These are phyloP conservation scores for Eucalyptus shirleyi DNA, from an alignment of 345 rosid genomes.

Conservation along the genomic window DNA sequence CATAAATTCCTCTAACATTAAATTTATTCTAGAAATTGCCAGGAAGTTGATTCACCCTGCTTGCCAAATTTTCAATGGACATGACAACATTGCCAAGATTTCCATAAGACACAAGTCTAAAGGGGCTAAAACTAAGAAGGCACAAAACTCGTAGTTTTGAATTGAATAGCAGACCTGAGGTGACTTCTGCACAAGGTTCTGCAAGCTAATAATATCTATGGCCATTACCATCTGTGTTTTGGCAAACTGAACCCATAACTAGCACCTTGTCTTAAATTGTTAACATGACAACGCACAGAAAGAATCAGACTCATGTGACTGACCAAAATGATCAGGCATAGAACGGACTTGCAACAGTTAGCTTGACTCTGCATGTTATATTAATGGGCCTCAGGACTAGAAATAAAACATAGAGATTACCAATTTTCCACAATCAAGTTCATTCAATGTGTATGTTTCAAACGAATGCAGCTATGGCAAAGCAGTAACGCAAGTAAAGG, in stretches of 20 bases:
- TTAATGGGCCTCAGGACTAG: neutral
- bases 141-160: neutral
- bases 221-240: neutral
- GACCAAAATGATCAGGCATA: slow-evolving; percentile 15
- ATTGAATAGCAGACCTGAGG: neutral
- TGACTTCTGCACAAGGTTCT: neutral
- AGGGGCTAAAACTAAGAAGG: neutral
- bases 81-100: neutral
- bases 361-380: slow-evolving; percentile 11
- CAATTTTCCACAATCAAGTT: neutral
- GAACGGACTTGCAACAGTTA: slow-evolving; percentile 18
- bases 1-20: neutral
- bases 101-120: neutral
- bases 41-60: neutral
- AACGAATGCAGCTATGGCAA: neutral
- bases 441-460: neutral
- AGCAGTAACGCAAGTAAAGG: neutral
- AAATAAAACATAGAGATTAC: neutral
- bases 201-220: neutral
- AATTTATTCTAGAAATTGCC: neutral
- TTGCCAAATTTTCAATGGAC: neutral
- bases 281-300: neutral
- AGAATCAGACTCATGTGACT: neutral
- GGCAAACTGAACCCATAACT: neutral
- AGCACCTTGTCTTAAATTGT: neutral